Percentiles rank a stretch among this genome's conserved stretches.
phyloP scores from a whole-genome alignment of 169 alveolate genomes.

The Cryptosporidium muris region DNA sequence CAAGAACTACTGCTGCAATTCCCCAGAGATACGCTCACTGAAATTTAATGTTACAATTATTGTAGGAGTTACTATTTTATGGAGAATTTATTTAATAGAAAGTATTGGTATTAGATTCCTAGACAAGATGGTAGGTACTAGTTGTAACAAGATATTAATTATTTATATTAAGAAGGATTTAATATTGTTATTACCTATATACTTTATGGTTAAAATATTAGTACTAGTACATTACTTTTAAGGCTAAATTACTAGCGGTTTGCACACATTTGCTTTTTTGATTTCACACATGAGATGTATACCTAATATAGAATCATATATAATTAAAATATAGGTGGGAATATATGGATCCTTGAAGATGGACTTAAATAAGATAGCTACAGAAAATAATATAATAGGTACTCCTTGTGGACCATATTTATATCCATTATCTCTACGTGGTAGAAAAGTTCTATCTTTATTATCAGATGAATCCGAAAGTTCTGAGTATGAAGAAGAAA shows the following conservation, averaged over 20 bases:
- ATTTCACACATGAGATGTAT: too few relatives aligned
- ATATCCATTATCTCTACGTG: slow-evolving; percentile 29
- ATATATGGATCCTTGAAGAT: neutral
- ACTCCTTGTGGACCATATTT: slow-evolving; percentile 56
- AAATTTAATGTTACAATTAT: neutral
- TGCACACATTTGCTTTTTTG: too few relatives aligned
- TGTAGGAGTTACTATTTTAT: too few relatives aligned
- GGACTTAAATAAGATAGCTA: slow-evolving; percentile 60
- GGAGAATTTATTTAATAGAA: too few relatives aligned
- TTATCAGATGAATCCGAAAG: slow-evolving; percentile 42
- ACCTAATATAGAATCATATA: too few relatives aligned
- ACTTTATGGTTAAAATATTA: neutral
- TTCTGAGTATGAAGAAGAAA: slow-evolving; percentile 14
- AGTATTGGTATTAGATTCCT: slow-evolving; percentile 6
- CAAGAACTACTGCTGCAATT: slow-evolving; percentile 44
- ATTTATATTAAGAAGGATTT: too few relatives aligned
- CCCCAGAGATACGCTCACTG: slow-evolving; percentile 34
- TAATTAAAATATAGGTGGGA: too few relatives aligned
- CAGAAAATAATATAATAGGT: slow-evolving; percentile 9
- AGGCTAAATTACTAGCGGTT: too few relatives aligned
- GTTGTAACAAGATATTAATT: neutral
- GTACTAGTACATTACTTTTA: too few relatives aligned
- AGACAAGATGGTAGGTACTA: neutral
- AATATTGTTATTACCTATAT: neutral
- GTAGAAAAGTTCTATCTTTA: slow-evolving; percentile 47